A percentile compares a stretch with the other conserved stretches of the same genome.
Evolutionary conservation across 495 filamentous ascomycete genomes (phyloP).

Genomic region (Hypoxylon intermedium): DNA sequence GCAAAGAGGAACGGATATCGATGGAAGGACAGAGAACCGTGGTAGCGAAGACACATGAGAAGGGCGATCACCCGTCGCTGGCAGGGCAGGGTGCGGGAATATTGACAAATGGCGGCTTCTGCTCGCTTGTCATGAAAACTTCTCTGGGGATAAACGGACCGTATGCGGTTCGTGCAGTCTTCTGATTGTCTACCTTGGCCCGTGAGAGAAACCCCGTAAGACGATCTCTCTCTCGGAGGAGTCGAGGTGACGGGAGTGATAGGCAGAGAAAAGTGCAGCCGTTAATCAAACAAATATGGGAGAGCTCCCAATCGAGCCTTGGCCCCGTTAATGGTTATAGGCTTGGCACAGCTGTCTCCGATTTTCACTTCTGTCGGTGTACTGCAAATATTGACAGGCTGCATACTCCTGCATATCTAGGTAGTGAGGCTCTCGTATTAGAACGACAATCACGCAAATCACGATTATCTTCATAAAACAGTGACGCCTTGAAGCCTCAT

Average conservation of each 20-base stretch:
- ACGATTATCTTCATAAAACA: constrained; percentile 19
- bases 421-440: constrained; percentile 39
- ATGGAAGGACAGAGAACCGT: constrained; percentile 33
- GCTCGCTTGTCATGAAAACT: constrained; percentile 27
- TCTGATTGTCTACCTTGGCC: constrained; percentile 29
- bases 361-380: constrained; percentile 23
- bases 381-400: constrained; percentile 3
- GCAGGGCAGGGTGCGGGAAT: constrained; percentile 27
- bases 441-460: constrained; percentile 37
- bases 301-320: constrained; percentile 28
- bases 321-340: constrained; percentile 28
- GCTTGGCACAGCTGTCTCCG: constrained; percentile 34
- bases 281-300: constrained; percentile 36
- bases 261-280: constrained; percentile 19
- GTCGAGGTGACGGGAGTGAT: constrained; percentile 14
- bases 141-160: constrained; percentile 38
- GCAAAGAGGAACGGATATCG: constrained; percentile 26
- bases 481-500: constrained; percentile 7
- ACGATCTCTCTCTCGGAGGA: constrained; percentile 36
- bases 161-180: constrained; percentile 26
- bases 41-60: constrained; percentile 21
- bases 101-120: constrained; percentile 32
- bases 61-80: constrained; percentile 31
- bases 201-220: constrained; percentile 27
- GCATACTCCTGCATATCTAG: constrained; percentile 19